phyloP scores from a whole-genome alignment of 1,284 basidiomycete genomes.

The Naganishia sp. region DNA sequence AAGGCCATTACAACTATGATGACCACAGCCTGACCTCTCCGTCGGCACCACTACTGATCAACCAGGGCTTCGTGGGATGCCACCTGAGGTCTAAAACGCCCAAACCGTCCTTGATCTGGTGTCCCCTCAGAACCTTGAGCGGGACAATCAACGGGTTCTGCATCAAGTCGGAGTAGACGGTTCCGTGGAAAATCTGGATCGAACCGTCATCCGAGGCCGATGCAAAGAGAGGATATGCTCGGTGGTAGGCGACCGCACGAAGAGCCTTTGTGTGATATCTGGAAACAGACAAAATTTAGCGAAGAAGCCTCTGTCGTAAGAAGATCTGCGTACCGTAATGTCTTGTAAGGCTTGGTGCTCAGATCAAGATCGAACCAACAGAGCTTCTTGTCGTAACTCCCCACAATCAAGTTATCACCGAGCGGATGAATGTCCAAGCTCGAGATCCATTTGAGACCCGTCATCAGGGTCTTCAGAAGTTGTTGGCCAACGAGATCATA shows the following conservation, averaged over 20 bases:
- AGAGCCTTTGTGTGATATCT: constrained; percentile 94
- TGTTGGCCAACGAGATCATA: constrained; percentile 95
- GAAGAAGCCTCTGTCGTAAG: not conserved
- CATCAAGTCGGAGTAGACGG: constrained; percentile 90
- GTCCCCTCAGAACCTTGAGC: constrained; percentile 90
- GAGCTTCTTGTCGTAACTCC: constrained; percentile 94
- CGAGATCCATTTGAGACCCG: constrained; percentile 96
- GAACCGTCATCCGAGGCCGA: constrained; percentile 95
- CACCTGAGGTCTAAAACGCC: constrained; percentile 90
- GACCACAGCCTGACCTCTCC: constrained; percentile 83
- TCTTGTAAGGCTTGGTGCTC: constrained; percentile 92
- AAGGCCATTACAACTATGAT: constrained; percentile 42
- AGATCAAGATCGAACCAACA: constrained; percentile 99
- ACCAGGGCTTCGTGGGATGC: constrained; percentile 89
- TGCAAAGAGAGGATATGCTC: constrained; percentile 91
- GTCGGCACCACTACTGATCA: constrained; percentile 89
- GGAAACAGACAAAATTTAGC: constrained; percentile 21
- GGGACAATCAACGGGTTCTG: constrained; percentile 96
- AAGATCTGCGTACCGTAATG: constrained; percentile 66
- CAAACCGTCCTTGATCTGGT: constrained; percentile 77
- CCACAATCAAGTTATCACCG: constrained; percentile 94
- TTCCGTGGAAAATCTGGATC: constrained; percentile 94
- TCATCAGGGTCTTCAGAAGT: constrained; percentile 84
- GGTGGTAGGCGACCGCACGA: constrained; percentile 86
- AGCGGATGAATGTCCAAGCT: constrained; percentile 93